Percentiles rank a stretch among this genome's conserved stretches.
Conservation (phyloP, 2,329 filamentous ascomycete genomes). For the Colletotrichum siamense region DNA sequence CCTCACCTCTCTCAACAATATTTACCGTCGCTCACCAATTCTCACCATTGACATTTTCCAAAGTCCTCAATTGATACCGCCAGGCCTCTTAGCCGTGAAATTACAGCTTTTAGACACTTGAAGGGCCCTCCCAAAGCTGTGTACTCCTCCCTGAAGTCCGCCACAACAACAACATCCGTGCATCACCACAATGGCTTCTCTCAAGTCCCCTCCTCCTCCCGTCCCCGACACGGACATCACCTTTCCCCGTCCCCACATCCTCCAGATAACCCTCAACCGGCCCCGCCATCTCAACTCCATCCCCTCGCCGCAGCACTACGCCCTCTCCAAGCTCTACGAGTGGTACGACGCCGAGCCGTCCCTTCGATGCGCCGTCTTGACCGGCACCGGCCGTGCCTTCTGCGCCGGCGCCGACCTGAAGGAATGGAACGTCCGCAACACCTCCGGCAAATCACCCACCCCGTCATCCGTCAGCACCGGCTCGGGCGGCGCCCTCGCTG, state of each 20-base stretch:
- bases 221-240: conserved; percentile 34
- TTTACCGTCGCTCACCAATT: background rate
- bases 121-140: background rate
- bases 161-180: background rate
- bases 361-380: conserved; percentile 68
- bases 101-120: background rate
- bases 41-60: background rate
- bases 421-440: conserved; percentile 61
- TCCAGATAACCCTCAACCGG: conserved; percentile 66
- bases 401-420: conserved; percentile 73
- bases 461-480: background rate
- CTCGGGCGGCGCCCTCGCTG: background rate
- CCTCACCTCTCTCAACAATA: background rate
- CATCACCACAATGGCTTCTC: background rate
- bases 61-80: background rate
- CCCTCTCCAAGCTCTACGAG: conserved; percentile 47
- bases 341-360: conserved; percentile 69
- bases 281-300: conserved; percentile 65
- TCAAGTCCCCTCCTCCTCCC: background rate
- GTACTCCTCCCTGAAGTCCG: background rate
- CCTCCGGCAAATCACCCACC: conserved; percentile 12
- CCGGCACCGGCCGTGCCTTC: conserved; percentile 68
- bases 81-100: background rate
- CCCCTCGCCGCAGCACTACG: conserved; percentile 50
- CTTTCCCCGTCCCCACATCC: conserved; percentile 58